These are phyloP conservation scores for Aegilops longissima DNA, from an alignment of 176 grass and related monocot species.

Conservation along the genomic window DNA sequence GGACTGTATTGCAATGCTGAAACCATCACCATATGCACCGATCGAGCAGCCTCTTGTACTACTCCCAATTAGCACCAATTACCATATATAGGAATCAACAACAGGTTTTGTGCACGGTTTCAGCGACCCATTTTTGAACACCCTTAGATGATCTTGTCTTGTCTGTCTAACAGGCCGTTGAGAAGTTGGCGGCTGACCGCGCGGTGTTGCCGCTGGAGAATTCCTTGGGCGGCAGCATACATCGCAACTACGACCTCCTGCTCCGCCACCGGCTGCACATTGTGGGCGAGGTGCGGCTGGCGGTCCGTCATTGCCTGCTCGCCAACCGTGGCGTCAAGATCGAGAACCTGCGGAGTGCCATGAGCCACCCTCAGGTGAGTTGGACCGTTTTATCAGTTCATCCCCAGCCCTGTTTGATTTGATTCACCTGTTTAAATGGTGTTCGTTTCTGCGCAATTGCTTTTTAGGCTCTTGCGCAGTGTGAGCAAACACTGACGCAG, in stretches of 20 bases:
- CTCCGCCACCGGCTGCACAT: constrained; percentile 70
- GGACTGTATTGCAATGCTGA: background rate
- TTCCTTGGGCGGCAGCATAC: constrained; percentile 81
- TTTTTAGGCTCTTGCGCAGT: constrained; percentile 77
- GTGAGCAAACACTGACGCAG: constrained; percentile 71
- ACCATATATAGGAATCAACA: too few species aligned
- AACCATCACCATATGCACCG: background rate
- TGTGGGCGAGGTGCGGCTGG: constrained; percentile 65
- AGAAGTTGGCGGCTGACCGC: constrained; percentile 50
- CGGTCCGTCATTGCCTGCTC: constrained; percentile 63
- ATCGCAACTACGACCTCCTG: constrained; percentile 83
- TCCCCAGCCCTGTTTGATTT: background rate
- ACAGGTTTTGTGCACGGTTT: too few species aligned
- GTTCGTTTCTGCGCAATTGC: background rate
- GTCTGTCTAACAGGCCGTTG: constrained; percentile 48
- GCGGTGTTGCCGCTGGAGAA: constrained; percentile 78
- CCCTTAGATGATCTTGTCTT: background rate
- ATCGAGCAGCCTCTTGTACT: too few species aligned
- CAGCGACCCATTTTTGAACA: too few species aligned
- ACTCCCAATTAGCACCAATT: too few species aligned
- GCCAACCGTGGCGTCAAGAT: constrained; percentile 59
- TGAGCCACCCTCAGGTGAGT: constrained; percentile 78
- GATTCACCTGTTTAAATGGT: background rate
- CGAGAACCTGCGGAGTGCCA: constrained; percentile 50
- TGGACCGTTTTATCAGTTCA: background rate